These are phyloP conservation scores for Sclerotinia sclerotiorum DNA, from an alignment of 2,329 filamentous ascomycete genomes.

Conservation along the genomic window DNA sequence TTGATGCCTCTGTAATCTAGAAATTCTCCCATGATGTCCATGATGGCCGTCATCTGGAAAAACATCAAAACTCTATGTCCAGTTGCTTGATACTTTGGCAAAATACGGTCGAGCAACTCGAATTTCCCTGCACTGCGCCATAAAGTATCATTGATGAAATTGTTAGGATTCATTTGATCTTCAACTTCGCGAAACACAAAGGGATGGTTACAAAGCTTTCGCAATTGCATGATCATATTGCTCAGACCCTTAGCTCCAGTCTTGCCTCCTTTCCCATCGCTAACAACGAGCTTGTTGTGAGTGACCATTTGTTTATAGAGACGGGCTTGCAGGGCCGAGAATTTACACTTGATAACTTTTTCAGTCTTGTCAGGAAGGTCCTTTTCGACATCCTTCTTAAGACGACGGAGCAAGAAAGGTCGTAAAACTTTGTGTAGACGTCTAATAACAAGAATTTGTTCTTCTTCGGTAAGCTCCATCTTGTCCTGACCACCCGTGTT, in stretches of 20 bases:
- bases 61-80: slow-evolving; percentile 98
- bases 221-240: slow-evolving; percentile 99
- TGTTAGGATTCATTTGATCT: slow-evolving; percentile 92
- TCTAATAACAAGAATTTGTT: slow-evolving; percentile 95
- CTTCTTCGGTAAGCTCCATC: slow-evolving; percentile 99
- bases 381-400: slow-evolving; percentile 99
- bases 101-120: slow-evolving; percentile 84
- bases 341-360: slow-evolving; percentile 98
- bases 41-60: slow-evolving; percentile 99
- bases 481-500: slow-evolving; percentile 98
- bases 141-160: slow-evolving; percentile 84
- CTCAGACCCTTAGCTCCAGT: slow-evolving; percentile 90
- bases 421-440: slow-evolving; percentile 96
- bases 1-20: slow-evolving; percentile 77
- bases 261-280: slow-evolving; percentile 94
- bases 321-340: slow-evolving; percentile 89
- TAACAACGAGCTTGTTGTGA: slow-evolving; percentile 90
- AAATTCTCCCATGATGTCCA: slow-evolving; percentile 99
- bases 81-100: slow-evolving; percentile 89
- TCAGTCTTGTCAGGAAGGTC: slow-evolving; percentile 98
- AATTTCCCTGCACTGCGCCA: slow-evolving; percentile 98
- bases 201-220: slow-evolving; percentile 98
- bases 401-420: slow-evolving; percentile 93
- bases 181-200: slow-evolving; percentile 99
- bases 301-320: slow-evolving; percentile 97